These are phyloP conservation scores for Carex sylvatica DNA, from an alignment of 202 grass and related monocot species.

Conservation along the genomic window DNA sequence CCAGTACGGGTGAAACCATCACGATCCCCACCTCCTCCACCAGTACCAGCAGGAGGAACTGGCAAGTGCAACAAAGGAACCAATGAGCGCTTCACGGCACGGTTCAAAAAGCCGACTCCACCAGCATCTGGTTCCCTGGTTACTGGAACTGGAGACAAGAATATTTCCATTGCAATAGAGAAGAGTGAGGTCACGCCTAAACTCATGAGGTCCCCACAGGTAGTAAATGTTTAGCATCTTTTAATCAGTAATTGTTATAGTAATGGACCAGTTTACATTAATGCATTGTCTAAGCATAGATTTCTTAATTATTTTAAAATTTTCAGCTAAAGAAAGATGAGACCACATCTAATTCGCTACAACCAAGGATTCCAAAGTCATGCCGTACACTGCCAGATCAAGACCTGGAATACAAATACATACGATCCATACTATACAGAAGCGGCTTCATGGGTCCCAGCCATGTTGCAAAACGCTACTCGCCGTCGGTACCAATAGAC, in stretches of 20 bases:
- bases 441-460: conserved; percentile 34
- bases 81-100: conserved; percentile 71
- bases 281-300: conserved; percentile 5
- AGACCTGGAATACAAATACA: conserved; percentile 61
- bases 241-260: background rate
- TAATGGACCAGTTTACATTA: conserved; percentile 4
- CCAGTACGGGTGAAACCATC: conserved; percentile 13
- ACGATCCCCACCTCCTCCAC: conserved; percentile 24
- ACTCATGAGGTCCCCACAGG: conserved; percentile 25
- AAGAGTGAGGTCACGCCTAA: conserved; percentile 8
- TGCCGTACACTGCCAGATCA: conserved; percentile 23
- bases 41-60: background rate
- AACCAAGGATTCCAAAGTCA: background rate
- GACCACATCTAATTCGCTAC: background rate
- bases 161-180: background rate
- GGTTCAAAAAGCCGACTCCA: conserved; percentile 49
- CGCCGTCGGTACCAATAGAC: conserved; percentile 37
- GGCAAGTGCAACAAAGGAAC: conserved; percentile 45
- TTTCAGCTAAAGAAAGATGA: conserved; percentile 24
- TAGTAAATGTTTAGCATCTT: conserved; percentile 20
- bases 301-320: background rate
- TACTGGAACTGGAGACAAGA: conserved; percentile 5
- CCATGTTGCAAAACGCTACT: conserved; percentile 15
- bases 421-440: conserved; percentile 46
- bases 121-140: background rate